These are phyloP conservation scores for Pestalotiopsis sp. DNA, from an alignment of 2,329 filamentous ascomycete genomes.

Conservation along the genomic window DNA sequence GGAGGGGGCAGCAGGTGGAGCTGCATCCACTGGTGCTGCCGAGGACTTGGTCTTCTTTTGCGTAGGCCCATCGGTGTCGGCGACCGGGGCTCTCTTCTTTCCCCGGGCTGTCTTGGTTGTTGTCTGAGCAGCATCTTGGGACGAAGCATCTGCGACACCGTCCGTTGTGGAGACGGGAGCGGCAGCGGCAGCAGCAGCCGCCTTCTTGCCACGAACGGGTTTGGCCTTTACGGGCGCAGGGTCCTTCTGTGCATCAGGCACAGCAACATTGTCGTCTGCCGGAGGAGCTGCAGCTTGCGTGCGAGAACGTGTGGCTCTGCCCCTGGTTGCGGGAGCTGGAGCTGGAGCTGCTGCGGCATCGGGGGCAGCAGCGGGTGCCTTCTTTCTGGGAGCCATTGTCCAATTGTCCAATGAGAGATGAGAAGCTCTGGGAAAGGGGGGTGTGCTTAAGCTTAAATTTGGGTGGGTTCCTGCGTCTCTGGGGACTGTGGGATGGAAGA, in stretches of 20 bases:
- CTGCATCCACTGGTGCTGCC: background rate
- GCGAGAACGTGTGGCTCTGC: constrained; percentile 9
- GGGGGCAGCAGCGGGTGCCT: background rate
- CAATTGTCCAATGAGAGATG: constrained; percentile 3
- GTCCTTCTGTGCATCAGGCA: background rate
- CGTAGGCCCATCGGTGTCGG: background rate
- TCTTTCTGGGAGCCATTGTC: constrained; percentile 13
- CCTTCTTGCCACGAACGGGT: constrained; percentile 5
- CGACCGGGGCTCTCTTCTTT: background rate
- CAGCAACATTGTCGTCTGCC: background rate
- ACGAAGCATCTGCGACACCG: background rate
- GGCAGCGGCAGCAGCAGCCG: constrained; percentile 1
- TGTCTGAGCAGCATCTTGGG: background rate
- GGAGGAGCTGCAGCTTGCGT: background rate
- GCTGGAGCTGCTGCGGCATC: background rate
- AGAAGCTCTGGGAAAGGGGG: background rate
- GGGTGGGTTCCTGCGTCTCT: background rate
- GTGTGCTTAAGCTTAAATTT: background rate
- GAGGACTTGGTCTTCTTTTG: constrained; percentile 9
- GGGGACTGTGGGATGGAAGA: background rate
- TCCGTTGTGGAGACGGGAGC: too few relatives aligned
- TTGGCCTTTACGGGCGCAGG: background rate
- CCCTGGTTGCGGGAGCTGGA: background rate
- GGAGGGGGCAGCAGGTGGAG: background rate
- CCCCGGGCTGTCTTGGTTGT: background rate